These are phyloP conservation scores for Penicillium manginii DNA, from an alignment of 495 filamentous ascomycete species.

Conservation along the genomic window DNA sequence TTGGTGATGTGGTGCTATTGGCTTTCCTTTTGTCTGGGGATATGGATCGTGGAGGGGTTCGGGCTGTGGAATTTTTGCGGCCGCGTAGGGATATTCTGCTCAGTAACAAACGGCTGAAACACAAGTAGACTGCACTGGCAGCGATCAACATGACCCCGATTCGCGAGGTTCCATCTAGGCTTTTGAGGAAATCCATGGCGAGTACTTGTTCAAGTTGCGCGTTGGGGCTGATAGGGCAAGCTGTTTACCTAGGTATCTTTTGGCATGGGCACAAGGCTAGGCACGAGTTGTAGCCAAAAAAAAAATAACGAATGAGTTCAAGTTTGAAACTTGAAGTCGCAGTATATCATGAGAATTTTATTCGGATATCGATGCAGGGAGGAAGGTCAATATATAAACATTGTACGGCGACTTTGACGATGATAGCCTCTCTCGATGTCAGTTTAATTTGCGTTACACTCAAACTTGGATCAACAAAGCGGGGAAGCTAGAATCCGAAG, in stretches of 20 bases:
- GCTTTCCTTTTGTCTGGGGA: conserved; percentile 53
- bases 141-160: conserved; percentile 29
- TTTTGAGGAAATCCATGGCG: conserved; percentile 17
- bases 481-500: conserved; percentile 23
- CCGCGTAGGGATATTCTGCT: conserved; percentile 27
- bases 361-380: background rate
- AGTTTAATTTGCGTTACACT: conserved; percentile 7
- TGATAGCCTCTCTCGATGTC: background rate
- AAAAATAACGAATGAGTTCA: background rate
- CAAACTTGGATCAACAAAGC: conserved; percentile 17
- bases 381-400: background rate
- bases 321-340: no score
- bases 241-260: background rate
- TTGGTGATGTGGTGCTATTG: conserved; percentile 27
- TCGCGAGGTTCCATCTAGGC: conserved; percentile 27
- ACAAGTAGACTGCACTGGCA: conserved; percentile 27
- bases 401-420: background rate
- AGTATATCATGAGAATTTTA: background rate
- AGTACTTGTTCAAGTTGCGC: conserved; percentile 11
- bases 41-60: conserved; percentile 60
- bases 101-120: conserved; percentile 15
- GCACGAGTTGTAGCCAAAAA: no score
- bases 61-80: conserved; percentile 45
- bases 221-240: conserved; percentile 9
- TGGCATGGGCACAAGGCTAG: background rate